Evolutionary conservation across 169 alveolate species (phyloP).

Genomic region (Cryptosporidium ubiquitum): DNA sequence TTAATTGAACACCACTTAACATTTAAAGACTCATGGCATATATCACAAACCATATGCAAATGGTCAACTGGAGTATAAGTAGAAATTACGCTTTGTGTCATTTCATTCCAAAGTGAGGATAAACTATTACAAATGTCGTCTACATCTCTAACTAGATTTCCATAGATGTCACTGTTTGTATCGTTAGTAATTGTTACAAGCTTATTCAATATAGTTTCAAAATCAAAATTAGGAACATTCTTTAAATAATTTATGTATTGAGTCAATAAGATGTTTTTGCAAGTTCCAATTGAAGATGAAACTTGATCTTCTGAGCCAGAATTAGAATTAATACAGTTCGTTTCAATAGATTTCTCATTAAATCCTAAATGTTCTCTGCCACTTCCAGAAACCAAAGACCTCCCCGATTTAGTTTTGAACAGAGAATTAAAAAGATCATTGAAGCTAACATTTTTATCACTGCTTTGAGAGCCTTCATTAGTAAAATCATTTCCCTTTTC

Average conservation of each 20-base stretch:
- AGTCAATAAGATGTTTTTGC: background rate
- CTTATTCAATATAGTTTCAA: background rate
- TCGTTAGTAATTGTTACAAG: constrained; percentile 2
- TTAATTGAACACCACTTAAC: constrained; percentile 48
- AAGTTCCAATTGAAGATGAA: background rate
- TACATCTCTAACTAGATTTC: background rate
- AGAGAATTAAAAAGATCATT: constrained; percentile 24
- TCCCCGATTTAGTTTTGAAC: background rate
- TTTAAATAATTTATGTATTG: constrained; percentile 35
- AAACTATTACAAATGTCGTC: constrained; percentile 22
- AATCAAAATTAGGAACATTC: background rate
- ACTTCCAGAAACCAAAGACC: background rate
- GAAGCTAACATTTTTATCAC: background rate
- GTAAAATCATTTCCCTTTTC: background rate
- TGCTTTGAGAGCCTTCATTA: constrained; percentile 7
- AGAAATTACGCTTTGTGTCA: constrained; percentile 48
- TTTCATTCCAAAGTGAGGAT: constrained; percentile 60
- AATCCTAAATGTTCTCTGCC: background rate
- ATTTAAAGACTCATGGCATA: constrained; percentile 51
- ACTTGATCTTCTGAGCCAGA: background rate
- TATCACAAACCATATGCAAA: constrained; percentile 52
- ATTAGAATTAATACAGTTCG: background rate
- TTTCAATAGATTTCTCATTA: background rate
- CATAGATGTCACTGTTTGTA: background rate
- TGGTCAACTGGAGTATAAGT: constrained; percentile 57